Evolutionary conservation across 768 basidiomycete species (phyloP).

Genomic region (Rhodosporidiobolus sp.): DNA sequence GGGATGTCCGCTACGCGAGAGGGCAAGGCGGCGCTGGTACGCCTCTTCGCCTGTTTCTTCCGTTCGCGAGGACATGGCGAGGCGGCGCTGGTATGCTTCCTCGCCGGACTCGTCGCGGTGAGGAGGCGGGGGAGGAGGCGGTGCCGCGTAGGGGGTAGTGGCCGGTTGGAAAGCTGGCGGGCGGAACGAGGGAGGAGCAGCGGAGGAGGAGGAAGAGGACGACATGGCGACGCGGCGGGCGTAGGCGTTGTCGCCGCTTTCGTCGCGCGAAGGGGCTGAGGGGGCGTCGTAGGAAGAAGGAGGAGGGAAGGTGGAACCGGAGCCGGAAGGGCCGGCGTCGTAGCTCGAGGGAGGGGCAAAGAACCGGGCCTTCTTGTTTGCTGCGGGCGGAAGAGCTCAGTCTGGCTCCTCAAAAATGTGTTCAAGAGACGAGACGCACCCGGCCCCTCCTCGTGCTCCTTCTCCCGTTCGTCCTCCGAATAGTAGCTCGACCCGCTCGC

Average conservation of each 20-base stretch:
- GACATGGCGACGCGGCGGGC: constrained; percentile 30
- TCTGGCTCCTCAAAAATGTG: no score
- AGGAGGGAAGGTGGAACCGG: background rate
- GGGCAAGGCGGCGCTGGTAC: constrained; percentile 12
- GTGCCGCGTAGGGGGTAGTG: background rate
- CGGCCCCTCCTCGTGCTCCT: constrained; percentile 1
- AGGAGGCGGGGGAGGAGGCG: background rate
- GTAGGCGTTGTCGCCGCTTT: constrained; percentile 38
- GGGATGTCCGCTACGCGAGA: constrained; percentile 12
- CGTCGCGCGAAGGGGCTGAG: constrained; percentile 16
- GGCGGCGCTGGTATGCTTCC: constrained; percentile 28
- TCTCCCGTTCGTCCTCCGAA: constrained; percentile 28
- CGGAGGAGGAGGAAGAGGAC: no score
- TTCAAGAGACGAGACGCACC: no score
- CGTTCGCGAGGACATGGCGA: background rate
- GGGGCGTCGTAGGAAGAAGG: background rate
- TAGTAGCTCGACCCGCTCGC: constrained; percentile 31
- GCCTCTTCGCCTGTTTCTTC: constrained; percentile 22
- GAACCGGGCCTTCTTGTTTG: constrained; percentile 33
- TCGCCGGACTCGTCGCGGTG: constrained; percentile 28
- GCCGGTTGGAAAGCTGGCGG: background rate
- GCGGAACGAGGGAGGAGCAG: background rate
- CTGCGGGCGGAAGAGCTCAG: background rate
- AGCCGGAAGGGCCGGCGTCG: constrained; percentile 10
- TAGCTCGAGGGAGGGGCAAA: constrained; percentile 36